Conservation (phyloP, 176 grass and related monocot genomes). For the Hsuehochloa calcarea region DNA sequence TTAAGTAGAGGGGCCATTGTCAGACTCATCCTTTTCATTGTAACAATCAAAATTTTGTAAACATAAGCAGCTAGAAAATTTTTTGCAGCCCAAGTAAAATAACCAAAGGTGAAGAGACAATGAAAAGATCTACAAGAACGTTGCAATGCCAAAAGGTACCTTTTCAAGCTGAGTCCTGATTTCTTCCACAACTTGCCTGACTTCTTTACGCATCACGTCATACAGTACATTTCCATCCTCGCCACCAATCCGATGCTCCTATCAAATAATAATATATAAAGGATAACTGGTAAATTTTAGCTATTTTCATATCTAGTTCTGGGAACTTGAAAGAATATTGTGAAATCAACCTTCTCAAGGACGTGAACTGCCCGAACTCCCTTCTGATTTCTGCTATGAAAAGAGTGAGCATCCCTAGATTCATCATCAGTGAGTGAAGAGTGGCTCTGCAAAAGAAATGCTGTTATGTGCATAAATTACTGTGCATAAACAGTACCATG, state of each 20-base stretch:
- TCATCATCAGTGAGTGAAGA: slow-evolving; percentile 99
- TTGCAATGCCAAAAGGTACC: slow-evolving; percentile 25
- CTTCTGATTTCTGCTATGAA: slow-evolving; percentile 46
- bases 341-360: slow-evolving; percentile 60
- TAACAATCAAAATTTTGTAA: not conserved
- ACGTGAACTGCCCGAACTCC: slow-evolving; percentile 44
- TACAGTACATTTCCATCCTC: slow-evolving; percentile 51
- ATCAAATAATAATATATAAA: slow-evolving; percentile 24
- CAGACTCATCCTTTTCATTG: not conserved
- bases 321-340: not conserved
- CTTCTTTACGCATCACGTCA: slow-evolving; percentile 81
- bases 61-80: not conserved
- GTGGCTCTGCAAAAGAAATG: slow-evolving; percentile 56
- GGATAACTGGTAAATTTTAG: not conserved
- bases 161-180: slow-evolving; percentile 81
- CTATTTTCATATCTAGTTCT: not conserved
- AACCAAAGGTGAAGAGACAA: not conserved
- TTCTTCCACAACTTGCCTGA: slow-evolving; percentile 85
- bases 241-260: slow-evolving; percentile 39
- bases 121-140: not conserved
- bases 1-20: not conserved
- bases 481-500: too few relatives aligned
- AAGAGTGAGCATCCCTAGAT: slow-evolving; percentile 48
- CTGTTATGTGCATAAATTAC: not conserved
- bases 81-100: not conserved